Conservation (phyloP, 192 early-diverging fungal genomes). For the Lobosporangium transversale region DNA sequence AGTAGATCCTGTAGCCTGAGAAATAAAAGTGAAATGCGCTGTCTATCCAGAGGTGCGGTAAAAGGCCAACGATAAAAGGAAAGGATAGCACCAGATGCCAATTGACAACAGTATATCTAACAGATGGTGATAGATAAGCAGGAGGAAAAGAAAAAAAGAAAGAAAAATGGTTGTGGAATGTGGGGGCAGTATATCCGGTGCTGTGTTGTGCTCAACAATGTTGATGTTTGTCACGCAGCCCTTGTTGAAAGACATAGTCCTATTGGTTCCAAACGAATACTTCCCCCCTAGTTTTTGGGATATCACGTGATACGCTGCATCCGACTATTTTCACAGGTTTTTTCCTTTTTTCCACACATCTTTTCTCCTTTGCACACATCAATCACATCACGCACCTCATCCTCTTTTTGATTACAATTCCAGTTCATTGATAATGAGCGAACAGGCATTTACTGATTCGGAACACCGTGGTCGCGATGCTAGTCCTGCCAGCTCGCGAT, state of each 20-base stretch:
- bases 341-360: no score
- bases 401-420: background rate
- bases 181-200: background rate
- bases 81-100: background rate
- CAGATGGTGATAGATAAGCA: no score
- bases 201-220: constrained; percentile 1
- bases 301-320: no score
- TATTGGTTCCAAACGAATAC: no score
- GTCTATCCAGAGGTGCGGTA: no score
- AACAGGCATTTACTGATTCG: constrained; percentile 38
- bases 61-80: background rate
- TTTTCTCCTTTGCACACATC: no score
- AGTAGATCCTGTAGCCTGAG: background rate
- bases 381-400: background rate
- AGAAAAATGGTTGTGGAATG: background rate
- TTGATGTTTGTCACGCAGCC: no score
- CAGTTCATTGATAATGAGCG: constrained; percentile 28
- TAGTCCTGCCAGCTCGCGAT: constrained; percentile 40
- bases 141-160: background rate
- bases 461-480: constrained; percentile 38
- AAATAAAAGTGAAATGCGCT: background rate
- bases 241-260: no score
- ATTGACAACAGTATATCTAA: no score
- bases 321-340: no score
- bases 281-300: no score